Evolutionary conservation across 495 filamentous ascomycete species (phyloP).

Genomic region (Penicillium manginii): DNA sequence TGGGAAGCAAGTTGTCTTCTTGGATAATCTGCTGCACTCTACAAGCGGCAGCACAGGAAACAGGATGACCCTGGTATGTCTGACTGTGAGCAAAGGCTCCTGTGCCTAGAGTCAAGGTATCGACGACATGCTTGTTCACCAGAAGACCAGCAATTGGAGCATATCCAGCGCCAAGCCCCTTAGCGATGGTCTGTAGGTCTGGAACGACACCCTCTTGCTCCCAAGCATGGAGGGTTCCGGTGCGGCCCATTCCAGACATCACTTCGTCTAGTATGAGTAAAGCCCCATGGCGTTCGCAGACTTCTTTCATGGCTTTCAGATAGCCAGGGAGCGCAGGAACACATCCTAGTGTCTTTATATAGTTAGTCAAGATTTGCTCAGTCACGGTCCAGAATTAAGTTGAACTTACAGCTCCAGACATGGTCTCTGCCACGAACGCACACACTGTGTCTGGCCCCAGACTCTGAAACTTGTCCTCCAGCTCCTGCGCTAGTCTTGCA

Average conservation of each 20-base stretch:
- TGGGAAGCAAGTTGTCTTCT: constrained; percentile 47
- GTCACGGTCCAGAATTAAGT: neutral
- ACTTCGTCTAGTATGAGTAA: constrained; percentile 77
- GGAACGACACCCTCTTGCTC: constrained; percentile 64
- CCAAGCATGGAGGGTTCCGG: constrained; percentile 70
- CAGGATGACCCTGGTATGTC: constrained; percentile 62
- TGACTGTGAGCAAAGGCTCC: constrained; percentile 61
- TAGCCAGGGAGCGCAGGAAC: constrained; percentile 67
- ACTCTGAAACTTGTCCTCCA: constrained; percentile 71
- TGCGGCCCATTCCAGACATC: constrained; percentile 78
- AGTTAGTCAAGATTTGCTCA: neutral
- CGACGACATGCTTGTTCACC: constrained; percentile 55
- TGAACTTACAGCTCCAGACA: constrained; percentile 50
- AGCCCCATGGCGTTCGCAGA: constrained; percentile 68
- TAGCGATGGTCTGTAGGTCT: constrained; percentile 69
- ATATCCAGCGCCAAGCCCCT: constrained; percentile 69
- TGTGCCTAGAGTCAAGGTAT: constrained; percentile 57
- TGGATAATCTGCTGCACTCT: constrained; percentile 57
- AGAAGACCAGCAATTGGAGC: constrained; percentile 66
- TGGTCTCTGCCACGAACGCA: constrained; percentile 74
- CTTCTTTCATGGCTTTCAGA: constrained; percentile 59
- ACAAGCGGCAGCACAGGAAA: constrained; percentile 59
- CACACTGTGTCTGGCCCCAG: constrained; percentile 69
- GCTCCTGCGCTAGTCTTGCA: constrained; percentile 59
- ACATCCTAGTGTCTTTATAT: constrained; percentile 56